A percentile compares a stretch with the other conserved stretches of the same genome.
Conservation (phyloP, 805 yeast species). For the Hanseniaspora lindneri region DNA sequence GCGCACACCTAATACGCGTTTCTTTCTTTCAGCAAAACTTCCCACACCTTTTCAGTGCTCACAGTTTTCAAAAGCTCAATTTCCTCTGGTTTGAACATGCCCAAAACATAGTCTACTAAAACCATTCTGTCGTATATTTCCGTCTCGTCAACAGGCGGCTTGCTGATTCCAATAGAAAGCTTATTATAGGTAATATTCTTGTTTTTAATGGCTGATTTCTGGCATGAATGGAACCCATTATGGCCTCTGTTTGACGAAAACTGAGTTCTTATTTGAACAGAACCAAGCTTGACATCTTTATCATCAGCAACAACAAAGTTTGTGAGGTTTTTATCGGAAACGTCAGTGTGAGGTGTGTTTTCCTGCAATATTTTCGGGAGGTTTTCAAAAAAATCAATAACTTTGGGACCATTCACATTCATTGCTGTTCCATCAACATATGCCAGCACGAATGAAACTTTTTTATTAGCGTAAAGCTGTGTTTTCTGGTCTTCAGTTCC, state of each 20-base stretch:
- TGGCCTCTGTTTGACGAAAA: slow-evolving; percentile 9
- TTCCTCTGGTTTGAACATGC: not conserved
- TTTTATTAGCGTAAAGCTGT: not conserved
- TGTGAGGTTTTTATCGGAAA: not conserved
- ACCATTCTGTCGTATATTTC: not conserved
- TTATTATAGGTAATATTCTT: not conserved
- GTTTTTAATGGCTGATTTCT: not conserved
- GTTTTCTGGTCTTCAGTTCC: not conserved
- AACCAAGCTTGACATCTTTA: not conserved
- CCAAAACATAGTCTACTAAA: slow-evolving; percentile 5
- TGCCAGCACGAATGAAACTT: not conserved
- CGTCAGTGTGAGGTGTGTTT: not conserved
- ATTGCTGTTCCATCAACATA: slow-evolving; percentile 1
- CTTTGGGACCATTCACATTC: slow-evolving; percentile 2
- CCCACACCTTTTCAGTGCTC: not conserved
- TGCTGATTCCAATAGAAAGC: not conserved
- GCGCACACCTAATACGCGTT: not conserved
- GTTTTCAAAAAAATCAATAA: not conserved
- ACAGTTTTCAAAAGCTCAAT: not conserved
- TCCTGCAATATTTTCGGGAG: not conserved
- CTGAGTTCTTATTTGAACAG: not conserved
- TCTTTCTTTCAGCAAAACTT: not conserved
- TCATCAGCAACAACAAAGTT: slow-evolving; percentile 13
- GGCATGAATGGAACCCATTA: slow-evolving; percentile 1
- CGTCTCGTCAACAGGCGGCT: not conserved